Base-by-base conservation (phyloP, 2,329 filamentous ascomycete genomes). In the Alternaria solani region DNA sequence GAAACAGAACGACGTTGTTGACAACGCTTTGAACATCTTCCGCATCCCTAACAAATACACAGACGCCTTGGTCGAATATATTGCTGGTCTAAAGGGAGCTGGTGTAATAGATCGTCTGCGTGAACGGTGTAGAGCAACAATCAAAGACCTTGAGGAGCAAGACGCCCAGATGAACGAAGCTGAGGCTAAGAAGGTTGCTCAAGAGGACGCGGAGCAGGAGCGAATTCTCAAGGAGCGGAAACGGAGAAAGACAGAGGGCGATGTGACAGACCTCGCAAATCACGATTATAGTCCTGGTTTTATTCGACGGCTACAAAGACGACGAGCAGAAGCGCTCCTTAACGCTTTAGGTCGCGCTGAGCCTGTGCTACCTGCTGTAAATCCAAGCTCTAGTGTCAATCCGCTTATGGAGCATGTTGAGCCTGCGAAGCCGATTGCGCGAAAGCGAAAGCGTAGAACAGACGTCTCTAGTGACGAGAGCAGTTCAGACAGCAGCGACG, bases 1-100 rank as follows among this genome's bases (percentile, higher is more conserved):
- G 69, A 88, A 93, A 74, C 94, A 97, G 79, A 92, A 89, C 55
- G 88, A 92, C 68, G 83, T 97, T 12, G 87, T 97, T 74, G 94
- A 95, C 78, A 89, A 96, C 81, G 81, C 91, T 46, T 92, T 96
- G 75, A 88, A 91, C 67, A 81, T 88, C 65, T 86, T 88, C 69
- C 86, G 87, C 43, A 86, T 97, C 43, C 92, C 93, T 0, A 81
- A 88, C 16, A 81, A 85, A 60, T 87, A 94, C 79, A 88, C 92
- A 59, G 80, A 86, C 47, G 84, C 88, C 23, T 87, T 97, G 42
- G 87, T 90, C 74, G 84, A 87, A 52, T 98, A 97, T 80, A 87
- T 97, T 65, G 83, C 86, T 59, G 92, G 93, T 51, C 80, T 97
- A 57, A 89, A 94, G 80, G 91, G 93, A 38, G 87, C 86, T 62